Percentiles rank a stretch among this genome's conserved stretches.
These are phyloP conservation scores for Hordeum marinum DNA, from an alignment of 176 grass and related monocot genomes.

Conservation along the genomic window DNA sequence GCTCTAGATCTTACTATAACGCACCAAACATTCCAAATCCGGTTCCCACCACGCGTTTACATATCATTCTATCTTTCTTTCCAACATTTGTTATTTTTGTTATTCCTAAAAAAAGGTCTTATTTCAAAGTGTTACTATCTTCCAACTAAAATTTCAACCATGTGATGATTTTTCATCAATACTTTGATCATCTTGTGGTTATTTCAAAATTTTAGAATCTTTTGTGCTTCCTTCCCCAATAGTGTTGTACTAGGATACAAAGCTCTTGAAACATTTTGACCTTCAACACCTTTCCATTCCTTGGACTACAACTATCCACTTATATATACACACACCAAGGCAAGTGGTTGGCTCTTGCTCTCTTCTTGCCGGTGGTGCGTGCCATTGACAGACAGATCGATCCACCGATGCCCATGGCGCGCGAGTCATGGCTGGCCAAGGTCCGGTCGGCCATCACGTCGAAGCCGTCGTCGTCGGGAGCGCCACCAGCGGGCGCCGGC, in stretches of 20 bases:
- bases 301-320: neutral
- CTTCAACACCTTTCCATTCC: neutral
- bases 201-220: neutral
- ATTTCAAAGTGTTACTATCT: too few species aligned
- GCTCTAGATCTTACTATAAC: neutral
- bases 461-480: neutral
- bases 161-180: neutral
- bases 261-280: neutral
- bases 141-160: neutral
- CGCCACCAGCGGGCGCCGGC: neutral
- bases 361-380: neutral
- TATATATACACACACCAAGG: neutral
- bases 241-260: neutral
- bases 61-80: neutral
- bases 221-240: neutral
- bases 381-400: neutral
- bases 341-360: neutral
- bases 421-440: slow-evolving; percentile 76
- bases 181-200: neutral
- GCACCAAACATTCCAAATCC: neutral
- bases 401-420: slow-evolving; percentile 40
- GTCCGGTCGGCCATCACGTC: slow-evolving; percentile 58
- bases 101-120: neutral
- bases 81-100: neutral
- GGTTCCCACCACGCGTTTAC: neutral